Evolutionary conservation across 169 alveolate genomes (phyloP).

Genomic region (Plasmodium vinckei): DNA sequence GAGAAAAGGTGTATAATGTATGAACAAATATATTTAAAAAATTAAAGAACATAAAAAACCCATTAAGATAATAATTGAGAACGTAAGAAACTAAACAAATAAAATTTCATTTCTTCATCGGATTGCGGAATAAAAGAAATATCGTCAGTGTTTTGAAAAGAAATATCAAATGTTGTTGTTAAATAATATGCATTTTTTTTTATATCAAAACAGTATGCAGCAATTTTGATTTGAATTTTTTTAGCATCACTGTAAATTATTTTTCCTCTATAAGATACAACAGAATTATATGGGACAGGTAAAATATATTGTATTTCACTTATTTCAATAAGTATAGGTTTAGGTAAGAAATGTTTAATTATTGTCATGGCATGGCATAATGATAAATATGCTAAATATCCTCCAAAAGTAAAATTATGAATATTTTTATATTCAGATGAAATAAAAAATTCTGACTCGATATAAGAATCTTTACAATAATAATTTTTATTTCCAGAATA

Average conservation of each 20-base stretch:
- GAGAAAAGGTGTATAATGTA: not conserved
- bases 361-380: slow-evolving; percentile 69
- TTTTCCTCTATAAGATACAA: slow-evolving; percentile 53
- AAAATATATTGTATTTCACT: slow-evolving; percentile 55
- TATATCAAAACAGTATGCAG: slow-evolving; percentile 55
- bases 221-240: slow-evolving; percentile 40
- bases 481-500: slow-evolving; percentile 26
- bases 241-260: slow-evolving; percentile 43
- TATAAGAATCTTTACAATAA: slow-evolving; percentile 49
- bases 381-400: slow-evolving; percentile 51
- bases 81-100: slow-evolving; percentile 31
- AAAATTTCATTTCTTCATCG: slow-evolving; percentile 41
- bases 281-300: slow-evolving; percentile 54
- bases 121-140: slow-evolving; percentile 54
- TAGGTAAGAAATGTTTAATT: slow-evolving; percentile 19
- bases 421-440: slow-evolving; percentile 70
- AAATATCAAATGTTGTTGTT: slow-evolving; percentile 58
- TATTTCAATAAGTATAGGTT: slow-evolving; percentile 44
- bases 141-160: slow-evolving; percentile 53
- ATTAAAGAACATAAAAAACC: not conserved
- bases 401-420: slow-evolving; percentile 70
- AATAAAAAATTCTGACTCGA: slow-evolving; percentile 46
- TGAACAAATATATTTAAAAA: not conserved
- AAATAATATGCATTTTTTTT: slow-evolving; percentile 35
- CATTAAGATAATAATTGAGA: slow-evolving; percentile 29